Base-by-base conservation (phyloP, 2,329 filamentous ascomycete genomes). In the Phialophora chinensis region DNA sequence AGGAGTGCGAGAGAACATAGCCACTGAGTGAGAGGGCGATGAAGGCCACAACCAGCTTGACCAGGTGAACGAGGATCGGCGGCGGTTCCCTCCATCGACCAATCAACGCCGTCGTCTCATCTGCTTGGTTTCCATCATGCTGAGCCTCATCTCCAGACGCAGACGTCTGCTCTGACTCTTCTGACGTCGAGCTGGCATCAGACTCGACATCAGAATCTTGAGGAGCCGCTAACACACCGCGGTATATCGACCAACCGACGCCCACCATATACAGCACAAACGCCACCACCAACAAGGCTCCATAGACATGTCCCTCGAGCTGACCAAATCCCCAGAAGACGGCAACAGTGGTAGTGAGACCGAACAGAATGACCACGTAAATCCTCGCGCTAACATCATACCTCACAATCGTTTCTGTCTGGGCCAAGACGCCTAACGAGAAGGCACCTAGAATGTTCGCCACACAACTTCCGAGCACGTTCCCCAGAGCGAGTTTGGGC, bases 391-490 rank as follows among this genome's bases (percentile, higher is more conserved):
- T 84, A n/a, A 72, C 69, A 67, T 86, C 84, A 65, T 85, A 86
- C 0, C 65, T 55, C 11, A 79, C 72, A 11, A 54, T 17, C 10
- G 0, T 66, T 69, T 7, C 74, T 72, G 64, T 79, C 75, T 69
- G 80, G 83, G 3, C 86, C 71, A 1, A 23, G 14, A 86, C 76
- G 4, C 83, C 84, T 0, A 86, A 75, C 1, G 83, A 84, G 70
- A 86, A 86, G 12, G 84, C 84, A 17, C 84, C 84, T 1, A 86
- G 77, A 59, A 86, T 84, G 62, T 86, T 86, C 58, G 84, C 85
- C 54, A 86, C 83, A 42, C 79, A 77, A 20, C 83, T 84, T n/a
- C 84, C 84, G 66, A 86, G 72, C 57, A 86, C 78, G 66, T 86
- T 87, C n/a, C 84, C 84, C 0, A 86, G 71, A 10, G 84, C 84